phyloP scores from a whole-genome alignment of 495 filamentous ascomycete species.

The Penicillium bovifimosum region DNA sequence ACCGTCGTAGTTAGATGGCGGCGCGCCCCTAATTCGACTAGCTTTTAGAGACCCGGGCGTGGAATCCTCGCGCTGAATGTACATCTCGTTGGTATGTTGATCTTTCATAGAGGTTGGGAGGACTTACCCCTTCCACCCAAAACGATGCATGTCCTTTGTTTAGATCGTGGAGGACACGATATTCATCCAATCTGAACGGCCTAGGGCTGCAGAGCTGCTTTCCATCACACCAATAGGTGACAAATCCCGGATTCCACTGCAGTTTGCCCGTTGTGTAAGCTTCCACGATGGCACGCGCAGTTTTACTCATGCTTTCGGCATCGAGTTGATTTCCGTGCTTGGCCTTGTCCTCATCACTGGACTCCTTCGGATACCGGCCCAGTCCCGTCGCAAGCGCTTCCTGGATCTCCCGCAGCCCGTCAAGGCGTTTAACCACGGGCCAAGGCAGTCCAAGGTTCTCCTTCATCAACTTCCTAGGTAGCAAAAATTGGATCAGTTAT shows the following conservation, averaged over 20 bases:
- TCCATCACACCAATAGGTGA: slow-evolving; percentile 8
- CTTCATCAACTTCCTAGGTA: background rate
- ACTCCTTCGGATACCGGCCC: too few relatives aligned
- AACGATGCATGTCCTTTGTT: background rate
- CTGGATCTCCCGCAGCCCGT: background rate
- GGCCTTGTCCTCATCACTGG: too few relatives aligned
- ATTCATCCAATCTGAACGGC: slow-evolving; percentile 1
- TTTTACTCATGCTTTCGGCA: background rate
- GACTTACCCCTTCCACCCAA: slow-evolving; percentile 11
- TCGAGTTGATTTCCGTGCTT: too few relatives aligned
- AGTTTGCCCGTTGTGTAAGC: background rate
- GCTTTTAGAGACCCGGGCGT: too few relatives aligned
- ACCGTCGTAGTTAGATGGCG: too few relatives aligned
- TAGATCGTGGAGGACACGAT: background rate
- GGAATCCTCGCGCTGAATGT: too few relatives aligned
- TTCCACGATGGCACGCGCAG: background rate
- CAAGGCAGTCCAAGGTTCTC: background rate
- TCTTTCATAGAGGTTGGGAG: background rate
- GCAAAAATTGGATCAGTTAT: background rate
- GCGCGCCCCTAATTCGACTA: too few relatives aligned
- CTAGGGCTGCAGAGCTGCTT: background rate
- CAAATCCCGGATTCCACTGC: background rate
- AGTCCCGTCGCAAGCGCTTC: background rate
- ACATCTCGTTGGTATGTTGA: too few relatives aligned
- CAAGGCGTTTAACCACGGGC: background rate